These are phyloP conservation scores for Trichoderma oligosporum DNA, from an alignment of 2,329 filamentous ascomycete genomes.

Conservation along the genomic window DNA sequence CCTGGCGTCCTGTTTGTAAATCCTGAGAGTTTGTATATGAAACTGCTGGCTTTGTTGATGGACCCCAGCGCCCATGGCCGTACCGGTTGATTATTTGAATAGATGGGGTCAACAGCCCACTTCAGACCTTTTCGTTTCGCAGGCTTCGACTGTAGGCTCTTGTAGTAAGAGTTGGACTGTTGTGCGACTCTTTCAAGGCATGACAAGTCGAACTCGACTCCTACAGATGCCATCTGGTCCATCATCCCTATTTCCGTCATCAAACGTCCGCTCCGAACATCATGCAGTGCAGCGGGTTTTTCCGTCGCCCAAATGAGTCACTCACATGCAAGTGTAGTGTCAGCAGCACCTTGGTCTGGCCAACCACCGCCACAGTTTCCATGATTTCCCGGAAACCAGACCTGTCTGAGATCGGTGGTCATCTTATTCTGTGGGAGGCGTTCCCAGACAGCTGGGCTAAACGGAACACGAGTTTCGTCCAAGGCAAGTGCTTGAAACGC, in stretches of 20 bases:
- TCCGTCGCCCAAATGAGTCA: neutral
- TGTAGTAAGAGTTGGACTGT: slow-evolving; percentile 34
- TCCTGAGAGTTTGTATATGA: slow-evolving; percentile 45
- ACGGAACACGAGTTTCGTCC: slow-evolving; percentile 53
- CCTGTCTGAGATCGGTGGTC: slow-evolving; percentile 46
- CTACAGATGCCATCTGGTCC: slow-evolving; percentile 51
- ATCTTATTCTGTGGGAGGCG: slow-evolving; percentile 36
- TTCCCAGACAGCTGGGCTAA: slow-evolving; percentile 55
- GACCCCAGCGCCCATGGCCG: slow-evolving; percentile 48
- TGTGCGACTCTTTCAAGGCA: slow-evolving; percentile 41
- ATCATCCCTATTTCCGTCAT: slow-evolving; percentile 49
- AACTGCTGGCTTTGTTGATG: slow-evolving; percentile 38
- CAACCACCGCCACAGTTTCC: slow-evolving; percentile 68
- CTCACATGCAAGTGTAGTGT: slow-evolving; percentile 40
- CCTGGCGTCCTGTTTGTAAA: slow-evolving; percentile 45
- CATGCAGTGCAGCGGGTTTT: no score
- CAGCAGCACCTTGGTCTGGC: slow-evolving; percentile 46
- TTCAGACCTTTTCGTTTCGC: slow-evolving; percentile 22
- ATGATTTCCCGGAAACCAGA: slow-evolving; percentile 70
- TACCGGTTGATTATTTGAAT: slow-evolving; percentile 44
- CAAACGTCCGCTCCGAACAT: neutral
- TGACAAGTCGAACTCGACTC: slow-evolving; percentile 46
- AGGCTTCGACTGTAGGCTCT: slow-evolving; percentile 21
- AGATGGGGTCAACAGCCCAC: slow-evolving; percentile 50
- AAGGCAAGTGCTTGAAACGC: slow-evolving; percentile 58